phyloP scores from a whole-genome alignment of 1,284 basidiomycete species.

The Golubevia pallescens region DNA sequence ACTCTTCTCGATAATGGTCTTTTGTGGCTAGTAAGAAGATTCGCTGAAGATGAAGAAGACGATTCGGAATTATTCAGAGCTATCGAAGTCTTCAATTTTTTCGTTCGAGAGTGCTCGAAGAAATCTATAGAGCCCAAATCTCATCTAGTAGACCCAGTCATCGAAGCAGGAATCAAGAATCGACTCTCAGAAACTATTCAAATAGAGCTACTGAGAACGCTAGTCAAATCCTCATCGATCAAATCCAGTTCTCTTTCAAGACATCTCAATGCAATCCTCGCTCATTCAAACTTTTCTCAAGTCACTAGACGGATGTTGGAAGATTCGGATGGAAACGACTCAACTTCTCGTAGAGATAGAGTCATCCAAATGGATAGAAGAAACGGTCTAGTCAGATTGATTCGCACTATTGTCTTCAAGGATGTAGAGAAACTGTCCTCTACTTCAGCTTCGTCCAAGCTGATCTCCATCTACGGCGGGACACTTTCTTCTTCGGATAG shows the following conservation, averaged over 20 bases:
- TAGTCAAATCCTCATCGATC: constrained; percentile 16
- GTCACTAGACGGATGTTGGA: constrained; percentile 14
- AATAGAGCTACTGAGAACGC: constrained; percentile 28
- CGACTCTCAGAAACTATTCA: constrained; percentile 24
- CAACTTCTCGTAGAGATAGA: constrained; percentile 4
- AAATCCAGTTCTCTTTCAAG: constrained; percentile 17
- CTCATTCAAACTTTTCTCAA: constrained; percentile 27
- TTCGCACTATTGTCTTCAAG: constrained; percentile 17
- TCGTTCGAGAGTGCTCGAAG: constrained; percentile 4
- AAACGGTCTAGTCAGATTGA: constrained; percentile 15
- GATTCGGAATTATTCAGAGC: neutral
- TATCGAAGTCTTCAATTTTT: constrained; percentile 18
- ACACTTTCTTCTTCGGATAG: constrained; percentile 30
- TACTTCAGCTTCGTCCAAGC: constrained; percentile 23
- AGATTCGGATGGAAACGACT: constrained; percentile 4
- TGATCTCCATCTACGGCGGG: constrained; percentile 41
- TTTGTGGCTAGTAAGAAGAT: constrained; percentile 46
- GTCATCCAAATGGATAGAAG: constrained; percentile 6
- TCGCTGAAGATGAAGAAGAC: constrained; percentile 48
- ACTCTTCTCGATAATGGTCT: neutral
- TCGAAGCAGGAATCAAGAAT: constrained; percentile 46
- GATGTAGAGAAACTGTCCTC: constrained; percentile 20
- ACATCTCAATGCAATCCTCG: constrained; percentile 30
- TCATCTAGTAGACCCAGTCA: constrained; percentile 45
- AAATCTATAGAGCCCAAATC: constrained; percentile 18